phyloP scores from a whole-genome alignment of 495 filamentous ascomycete genomes.

The Trichoderma virens region DNA sequence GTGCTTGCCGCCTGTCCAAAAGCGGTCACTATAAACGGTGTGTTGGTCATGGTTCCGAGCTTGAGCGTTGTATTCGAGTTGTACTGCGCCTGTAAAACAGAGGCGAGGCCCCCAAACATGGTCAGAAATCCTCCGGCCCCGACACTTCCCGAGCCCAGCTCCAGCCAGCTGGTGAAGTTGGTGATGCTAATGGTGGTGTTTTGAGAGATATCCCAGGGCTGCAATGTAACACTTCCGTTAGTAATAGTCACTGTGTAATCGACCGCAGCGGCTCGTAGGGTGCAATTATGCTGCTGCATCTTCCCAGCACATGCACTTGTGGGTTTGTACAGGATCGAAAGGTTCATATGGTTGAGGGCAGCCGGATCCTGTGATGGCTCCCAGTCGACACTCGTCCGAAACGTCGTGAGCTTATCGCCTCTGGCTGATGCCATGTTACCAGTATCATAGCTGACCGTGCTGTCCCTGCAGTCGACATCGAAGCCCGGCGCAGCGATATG shows the following conservation, averaged over 20 bases:
- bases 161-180: background rate
- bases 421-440: background rate
- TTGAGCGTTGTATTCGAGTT: background rate
- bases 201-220: background rate
- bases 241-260: background rate
- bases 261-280: background rate
- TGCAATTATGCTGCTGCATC: background rate
- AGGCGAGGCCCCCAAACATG: background rate
- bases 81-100: background rate
- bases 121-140: background rate
- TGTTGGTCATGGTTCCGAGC: background rate
- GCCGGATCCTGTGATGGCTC: background rate
- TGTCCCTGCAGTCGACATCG: background rate
- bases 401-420: background rate
- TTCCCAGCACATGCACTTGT: background rate
- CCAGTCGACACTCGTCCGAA: background rate
- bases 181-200: background rate
- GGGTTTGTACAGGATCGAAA: background rate
- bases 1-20: background rate
- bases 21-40: background rate
- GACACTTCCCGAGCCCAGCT: background rate
- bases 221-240: background rate
- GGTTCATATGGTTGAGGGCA: background rate
- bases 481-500: background rate
- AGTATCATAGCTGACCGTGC: background rate